Base-by-base conservation (phyloP, 345 rosid species). In the Aquilaria malaccensis region DNA sequence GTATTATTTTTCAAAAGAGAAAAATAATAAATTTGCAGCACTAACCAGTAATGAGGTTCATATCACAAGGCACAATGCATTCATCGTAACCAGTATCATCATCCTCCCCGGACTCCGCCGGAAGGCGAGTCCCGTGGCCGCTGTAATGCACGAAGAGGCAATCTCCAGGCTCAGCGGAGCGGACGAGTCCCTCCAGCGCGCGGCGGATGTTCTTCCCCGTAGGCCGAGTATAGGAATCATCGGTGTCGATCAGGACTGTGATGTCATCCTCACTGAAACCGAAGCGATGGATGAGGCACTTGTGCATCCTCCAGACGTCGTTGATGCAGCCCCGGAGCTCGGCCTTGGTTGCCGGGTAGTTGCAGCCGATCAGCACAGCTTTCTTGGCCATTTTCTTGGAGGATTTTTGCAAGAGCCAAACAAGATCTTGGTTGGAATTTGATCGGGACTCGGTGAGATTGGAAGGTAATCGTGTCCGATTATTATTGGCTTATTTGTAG, bases 41-140 rank as follows among this genome's bases (percentile, higher is more conserved):
- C 43, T 37, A 30, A 85, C 97, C 98, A 15, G 97, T 87, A 57
- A 90, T 85, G 56, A 89, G 94, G 77, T 89, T 93, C 98, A 89
- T 93, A 66, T 93, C 98, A 67, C 81, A 82, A 51, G 98, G 98
- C 31, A 85, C 97, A 64, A 93, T 85, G 80, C 98, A 89, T 65
- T 89, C 98, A 70, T 93, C 98, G 45, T 66, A 93, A 11, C 98
- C 98, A 47, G 97, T 93, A 58, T 93, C 97, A 68, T 93, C 98
- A 30, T 85, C 90, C 69, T 93, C 96, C 6, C 98, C 98, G 3
- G 95, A 83, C 82, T 93, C 97, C 6, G 97, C 94, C 0, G 99
- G 99, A 29, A 93, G 83, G 74, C 99, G 84, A n/a, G 97, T 93
- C 43, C 97, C 98, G 12, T 93, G 98, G 32, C 97, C 98, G 62